Evolutionary conservation across 352 stramenopile species (phyloP).

Genomic region (Pythium rhizo-oryzae): DNA sequence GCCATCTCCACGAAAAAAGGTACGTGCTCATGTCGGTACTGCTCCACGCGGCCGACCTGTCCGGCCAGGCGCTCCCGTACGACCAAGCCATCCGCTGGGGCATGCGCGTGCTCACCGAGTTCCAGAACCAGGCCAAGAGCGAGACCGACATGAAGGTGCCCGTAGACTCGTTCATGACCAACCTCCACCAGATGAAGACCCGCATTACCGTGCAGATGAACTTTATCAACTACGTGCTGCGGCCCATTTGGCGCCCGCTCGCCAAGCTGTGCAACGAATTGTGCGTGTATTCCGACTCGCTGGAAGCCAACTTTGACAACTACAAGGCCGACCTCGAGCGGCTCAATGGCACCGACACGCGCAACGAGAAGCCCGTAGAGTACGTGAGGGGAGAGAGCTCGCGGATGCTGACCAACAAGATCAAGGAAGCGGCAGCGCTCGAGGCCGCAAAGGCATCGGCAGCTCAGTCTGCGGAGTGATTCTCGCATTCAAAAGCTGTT

Average conservation of each 20-base stretch:
- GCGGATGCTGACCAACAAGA: constrained; percentile 28
- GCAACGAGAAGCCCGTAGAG: constrained; percentile 28
- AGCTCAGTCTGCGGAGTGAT: background rate
- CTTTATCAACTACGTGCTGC: constrained; percentile 78
- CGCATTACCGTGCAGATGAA: constrained; percentile 72
- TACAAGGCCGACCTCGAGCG: constrained; percentile 66
- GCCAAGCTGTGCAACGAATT: constrained; percentile 49
- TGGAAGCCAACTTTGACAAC: constrained; percentile 63
- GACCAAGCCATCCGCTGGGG: constrained; percentile 56
- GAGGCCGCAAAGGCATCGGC: constrained; percentile 2
- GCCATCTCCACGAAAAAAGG: constrained; percentile 61
- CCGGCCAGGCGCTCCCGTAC: constrained; percentile 60
- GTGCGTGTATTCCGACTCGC: constrained; percentile 54
- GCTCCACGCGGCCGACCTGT: constrained; percentile 74
- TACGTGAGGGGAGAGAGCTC: constrained; percentile 53
- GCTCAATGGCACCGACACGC: constrained; percentile 34
- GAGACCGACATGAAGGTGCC: constrained; percentile 56
- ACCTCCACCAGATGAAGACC: constrained; percentile 52
- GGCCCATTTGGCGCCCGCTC: constrained; percentile 68
- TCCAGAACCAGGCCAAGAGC: constrained; percentile 60
- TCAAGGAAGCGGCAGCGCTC: constrained; percentile 14
- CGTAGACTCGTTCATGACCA: constrained; percentile 74
- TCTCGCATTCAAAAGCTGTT: too few species aligned
- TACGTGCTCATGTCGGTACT: constrained; percentile 69
- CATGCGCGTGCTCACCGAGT: constrained; percentile 64